Conservation (phyloP, 2,329 filamentous ascomycete species). For the Microcyclospora pomicola region DNA sequence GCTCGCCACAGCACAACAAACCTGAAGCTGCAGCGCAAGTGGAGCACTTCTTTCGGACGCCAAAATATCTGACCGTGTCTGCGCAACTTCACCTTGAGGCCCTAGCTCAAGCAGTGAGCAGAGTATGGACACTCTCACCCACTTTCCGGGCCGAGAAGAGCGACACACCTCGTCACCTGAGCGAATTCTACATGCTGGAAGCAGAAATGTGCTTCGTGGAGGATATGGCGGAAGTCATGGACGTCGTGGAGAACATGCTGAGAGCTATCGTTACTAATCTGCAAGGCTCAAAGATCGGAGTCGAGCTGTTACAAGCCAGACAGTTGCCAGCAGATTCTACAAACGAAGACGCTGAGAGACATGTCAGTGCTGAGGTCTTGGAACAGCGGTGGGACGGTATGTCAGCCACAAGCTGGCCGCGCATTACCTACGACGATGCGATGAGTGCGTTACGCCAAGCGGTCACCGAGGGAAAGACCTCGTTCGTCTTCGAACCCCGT, state of each 20-base stretch:
- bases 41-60: conserved; percentile 59
- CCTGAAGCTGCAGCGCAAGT: conserved; percentile 18
- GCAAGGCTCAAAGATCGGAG: conserved; percentile 35
- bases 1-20: conserved; percentile 29
- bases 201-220: conserved; percentile 73
- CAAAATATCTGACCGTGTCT: conserved; percentile 94
- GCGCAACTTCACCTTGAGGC: conserved; percentile 90
- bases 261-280: conserved; percentile 40
- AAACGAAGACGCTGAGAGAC: conserved; percentile 15
- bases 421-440: conserved; percentile 70
- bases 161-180: conserved; percentile 84
- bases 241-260: conserved; percentile 67
- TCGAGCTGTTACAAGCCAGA: conserved; percentile 36
- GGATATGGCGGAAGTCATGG: conserved; percentile 57
- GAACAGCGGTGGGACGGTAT: conserved; percentile 60
- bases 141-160: conserved; percentile 89
- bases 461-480: conserved; percentile 27
- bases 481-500: conserved; percentile 53
- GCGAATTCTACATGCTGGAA: conserved; percentile 98
- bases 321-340: conserved; percentile 1
- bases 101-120: conserved; percentile 71
- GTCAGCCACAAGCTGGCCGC: conserved; percentile 60
- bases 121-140: conserved; percentile 87
- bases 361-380: conserved; percentile 39
- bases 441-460: conserved; percentile 53